Conservation (phyloP, 2,329 filamentous ascomycete species). For the Arthroderma sp. region DNA sequence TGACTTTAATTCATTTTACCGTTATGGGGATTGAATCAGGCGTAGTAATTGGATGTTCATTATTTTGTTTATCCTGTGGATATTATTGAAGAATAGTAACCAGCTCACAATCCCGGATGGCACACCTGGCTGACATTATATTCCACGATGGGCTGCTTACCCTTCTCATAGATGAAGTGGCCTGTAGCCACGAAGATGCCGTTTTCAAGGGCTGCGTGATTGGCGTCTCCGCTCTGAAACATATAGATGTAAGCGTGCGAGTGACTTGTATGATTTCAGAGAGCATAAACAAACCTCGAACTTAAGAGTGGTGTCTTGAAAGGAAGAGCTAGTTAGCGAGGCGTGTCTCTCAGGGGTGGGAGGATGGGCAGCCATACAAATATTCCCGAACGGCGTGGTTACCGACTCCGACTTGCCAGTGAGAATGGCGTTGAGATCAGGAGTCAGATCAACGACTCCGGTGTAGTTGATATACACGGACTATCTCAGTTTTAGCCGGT, state of each 20-base stretch:
- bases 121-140: conserved; percentile 33
- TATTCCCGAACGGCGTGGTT: conserved; percentile 29
- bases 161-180: conserved; percentile 29
- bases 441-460: conserved; percentile 28
- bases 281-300: conserved; percentile 23
- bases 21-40: background rate
- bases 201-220: conserved; percentile 32
- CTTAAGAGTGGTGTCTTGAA: conserved; percentile 27
- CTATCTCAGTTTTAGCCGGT: conserved; percentile 2
- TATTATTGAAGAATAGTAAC: background rate
- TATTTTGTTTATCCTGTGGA: background rate
- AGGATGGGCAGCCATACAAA: conserved; percentile 24
- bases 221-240: conserved; percentile 30
- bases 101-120: conserved; percentile 11
- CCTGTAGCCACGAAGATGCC: conserved; percentile 32
- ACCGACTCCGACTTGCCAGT: conserved; percentile 22
- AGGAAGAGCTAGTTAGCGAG: background rate
- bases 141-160: conserved; percentile 29
- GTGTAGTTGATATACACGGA: conserved; percentile 32
- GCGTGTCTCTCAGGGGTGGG: background rate
- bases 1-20: background rate
- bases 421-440: conserved; percentile 26
- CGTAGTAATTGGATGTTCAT: background rate
- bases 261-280: background rate
- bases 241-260: background rate